These are phyloP conservation scores for Fusarium newnesense DNA, from an alignment of 2,329 filamentous ascomycete genomes.

Conservation along the genomic window DNA sequence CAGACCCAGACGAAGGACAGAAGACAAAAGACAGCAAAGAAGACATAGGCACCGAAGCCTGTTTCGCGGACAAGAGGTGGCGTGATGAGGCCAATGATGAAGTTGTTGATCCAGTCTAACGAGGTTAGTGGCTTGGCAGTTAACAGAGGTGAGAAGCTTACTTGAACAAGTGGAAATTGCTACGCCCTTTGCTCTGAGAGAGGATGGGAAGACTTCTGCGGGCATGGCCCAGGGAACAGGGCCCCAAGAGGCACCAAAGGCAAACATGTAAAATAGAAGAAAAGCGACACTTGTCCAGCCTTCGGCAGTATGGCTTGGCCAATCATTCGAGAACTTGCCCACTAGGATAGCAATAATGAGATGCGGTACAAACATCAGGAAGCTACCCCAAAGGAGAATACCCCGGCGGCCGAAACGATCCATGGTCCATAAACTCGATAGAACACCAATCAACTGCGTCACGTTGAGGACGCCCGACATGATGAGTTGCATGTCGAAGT, in stretches of 20 bases:
- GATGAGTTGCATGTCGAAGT: slow-evolving; percentile 46
- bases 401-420: slow-evolving; percentile 43
- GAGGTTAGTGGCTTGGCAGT: neutral
- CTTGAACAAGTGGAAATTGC: slow-evolving; percentile 66
- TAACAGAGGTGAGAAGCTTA: slow-evolving; percentile 1
- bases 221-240: slow-evolving; percentile 61
- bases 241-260: slow-evolving; percentile 69
- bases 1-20: slow-evolving; percentile 63
- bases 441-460: slow-evolving; percentile 49
- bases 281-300: slow-evolving; percentile 47
- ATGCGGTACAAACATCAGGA: slow-evolving; percentile 43
- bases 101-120: slow-evolving; percentile 68
- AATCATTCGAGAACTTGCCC: slow-evolving; percentile 37
- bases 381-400: slow-evolving; percentile 41
- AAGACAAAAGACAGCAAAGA: slow-evolving; percentile 69
- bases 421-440: slow-evolving; percentile 57
- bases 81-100: slow-evolving; percentile 58
- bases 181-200: slow-evolving; percentile 71
- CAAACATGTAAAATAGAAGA: slow-evolving; percentile 64
- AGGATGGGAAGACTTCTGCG: slow-evolving; percentile 70
- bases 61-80: slow-evolving; percentile 64
- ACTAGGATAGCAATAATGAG: slow-evolving; percentile 44
- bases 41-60: slow-evolving; percentile 63
- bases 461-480: slow-evolving; percentile 48
- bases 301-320: slow-evolving; percentile 39